Evolutionary conservation across 306 rosid genomes (phyloP).

Genomic region (Luffa aegyptiaca): DNA sequence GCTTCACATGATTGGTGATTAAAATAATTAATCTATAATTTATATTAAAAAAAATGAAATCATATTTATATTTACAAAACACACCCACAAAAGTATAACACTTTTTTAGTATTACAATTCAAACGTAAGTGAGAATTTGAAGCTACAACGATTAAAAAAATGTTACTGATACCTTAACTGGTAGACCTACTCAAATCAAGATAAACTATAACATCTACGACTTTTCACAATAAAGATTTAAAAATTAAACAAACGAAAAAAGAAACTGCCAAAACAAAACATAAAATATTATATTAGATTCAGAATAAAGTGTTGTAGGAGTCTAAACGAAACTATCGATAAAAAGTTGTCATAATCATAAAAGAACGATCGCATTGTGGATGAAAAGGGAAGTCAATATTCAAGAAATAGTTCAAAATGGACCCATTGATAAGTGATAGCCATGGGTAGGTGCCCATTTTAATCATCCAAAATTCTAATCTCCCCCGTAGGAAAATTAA

Average conservation of each 20-base stretch:
- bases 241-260: neutral
- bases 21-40: too few species aligned
- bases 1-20: too few species aligned
- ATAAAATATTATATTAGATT: neutral
- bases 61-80: too few species aligned
- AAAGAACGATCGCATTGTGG: neutral
- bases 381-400: neutral
- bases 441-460: neutral
- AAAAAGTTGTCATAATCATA: neutral
- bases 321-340: neutral
- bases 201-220: neutral
- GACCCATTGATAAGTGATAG: neutral
- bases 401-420: neutral
- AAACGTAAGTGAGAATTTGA: too few species aligned
- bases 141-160: too few species aligned
- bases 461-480: neutral
- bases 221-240: neutral
- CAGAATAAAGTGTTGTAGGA: neutral
- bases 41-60: too few species aligned
- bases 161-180: too few species aligned
- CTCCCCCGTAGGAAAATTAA: neutral
- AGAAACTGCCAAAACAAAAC: neutral
- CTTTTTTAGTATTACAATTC: too few species aligned
- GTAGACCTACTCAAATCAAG: too few species aligned
- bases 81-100: too few species aligned